Conservation (phyloP, 345 rosid species). For the Sonneratia alba region DNA sequence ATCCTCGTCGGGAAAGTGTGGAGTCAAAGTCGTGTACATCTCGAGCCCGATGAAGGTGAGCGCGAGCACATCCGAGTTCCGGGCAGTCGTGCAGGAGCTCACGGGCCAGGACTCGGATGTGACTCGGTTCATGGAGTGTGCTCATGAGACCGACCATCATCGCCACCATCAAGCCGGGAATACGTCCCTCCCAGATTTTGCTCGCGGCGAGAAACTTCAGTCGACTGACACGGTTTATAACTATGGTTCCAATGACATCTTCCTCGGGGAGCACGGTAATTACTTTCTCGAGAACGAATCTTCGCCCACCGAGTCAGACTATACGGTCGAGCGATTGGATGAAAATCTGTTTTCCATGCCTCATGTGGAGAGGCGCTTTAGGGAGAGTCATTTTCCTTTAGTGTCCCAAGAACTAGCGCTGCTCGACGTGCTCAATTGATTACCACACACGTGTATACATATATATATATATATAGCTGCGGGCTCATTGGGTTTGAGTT, state of each 20-base stretch:
- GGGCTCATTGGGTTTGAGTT: no score
- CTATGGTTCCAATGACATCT: neutral
- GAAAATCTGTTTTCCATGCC: conserved; percentile 7
- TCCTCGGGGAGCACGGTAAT: neutral
- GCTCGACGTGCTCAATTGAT: conserved; percentile 15
- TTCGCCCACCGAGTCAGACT: conserved; percentile 5
- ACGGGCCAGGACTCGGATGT: conserved; percentile 46
- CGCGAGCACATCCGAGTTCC: conserved; percentile 27
- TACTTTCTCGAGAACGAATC: conserved; percentile 6
- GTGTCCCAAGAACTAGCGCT: conserved; percentile 9
- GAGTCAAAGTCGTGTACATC: conserved; percentile 46
- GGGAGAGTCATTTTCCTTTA: conserved; percentile 18
- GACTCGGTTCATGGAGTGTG: conserved; percentile 21
- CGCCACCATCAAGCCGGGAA: no score
- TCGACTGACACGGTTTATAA: neutral
- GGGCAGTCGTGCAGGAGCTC: conserved; percentile 37
- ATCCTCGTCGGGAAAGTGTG: conserved; percentile 11
- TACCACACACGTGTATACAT: neutral
- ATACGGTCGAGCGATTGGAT: conserved; percentile 13
- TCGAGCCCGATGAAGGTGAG: conserved; percentile 40
- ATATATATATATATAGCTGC: no score
- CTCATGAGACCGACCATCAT: conserved; percentile 3
- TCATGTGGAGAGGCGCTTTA: conserved; percentile 19
- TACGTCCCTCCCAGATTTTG: no score
- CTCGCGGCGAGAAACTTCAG: neutral